Evolutionary conservation across 2,329 filamentous ascomycete species (phyloP), one percentile per base, ranked within the genome.

Genomic region (Magnaporthiopsis poae): DNA sequence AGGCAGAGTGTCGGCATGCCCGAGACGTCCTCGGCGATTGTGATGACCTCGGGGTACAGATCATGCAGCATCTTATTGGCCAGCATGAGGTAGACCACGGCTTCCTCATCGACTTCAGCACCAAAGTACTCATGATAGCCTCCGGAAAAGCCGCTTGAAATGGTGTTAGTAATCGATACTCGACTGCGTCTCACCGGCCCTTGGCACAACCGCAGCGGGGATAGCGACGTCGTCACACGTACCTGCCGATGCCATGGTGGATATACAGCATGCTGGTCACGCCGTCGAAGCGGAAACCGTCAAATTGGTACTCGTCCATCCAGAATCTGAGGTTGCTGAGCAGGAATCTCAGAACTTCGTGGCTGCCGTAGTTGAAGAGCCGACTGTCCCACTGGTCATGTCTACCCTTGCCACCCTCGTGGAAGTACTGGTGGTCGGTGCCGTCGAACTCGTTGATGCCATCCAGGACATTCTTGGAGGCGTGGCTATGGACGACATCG

Each of bases 51-150:
- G 0, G 95, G 92, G 73, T 96, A 98, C 25, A 97, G 79, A n/a
- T 85, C 79, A 78, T 98, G 95, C 65, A 99, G 83, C 88, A 99
- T 88, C 79, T 98, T 91, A 75, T 99, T 99, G 62, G 95, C 95
- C 64, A 99, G 79, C 88, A 96, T 96, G 69, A 99, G 85, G 77
- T 99, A 99, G 21, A 92, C 91, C 29, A 98, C 87, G 36, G 92
- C 94, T 73, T 98, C 95, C 71, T 96, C 91, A 70, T 99, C 95
- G 35, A 97, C 94, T 31, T 85, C 84, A 5, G 88, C 80, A 8
- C 95, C 95, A 74, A 97, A 99, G 77, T 99, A 99, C 77, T 99
- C 95, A 74, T 99, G 95, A 75, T 99, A 99, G 21, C 94, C 94
- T 67, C 95, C 95, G 25, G 93, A 97, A 77, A 99, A 99, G 25